These are phyloP conservation scores for Saccharomycopsis sp. DNA, from an alignment of 805 yeast species.

Conservation along the genomic window DNA sequence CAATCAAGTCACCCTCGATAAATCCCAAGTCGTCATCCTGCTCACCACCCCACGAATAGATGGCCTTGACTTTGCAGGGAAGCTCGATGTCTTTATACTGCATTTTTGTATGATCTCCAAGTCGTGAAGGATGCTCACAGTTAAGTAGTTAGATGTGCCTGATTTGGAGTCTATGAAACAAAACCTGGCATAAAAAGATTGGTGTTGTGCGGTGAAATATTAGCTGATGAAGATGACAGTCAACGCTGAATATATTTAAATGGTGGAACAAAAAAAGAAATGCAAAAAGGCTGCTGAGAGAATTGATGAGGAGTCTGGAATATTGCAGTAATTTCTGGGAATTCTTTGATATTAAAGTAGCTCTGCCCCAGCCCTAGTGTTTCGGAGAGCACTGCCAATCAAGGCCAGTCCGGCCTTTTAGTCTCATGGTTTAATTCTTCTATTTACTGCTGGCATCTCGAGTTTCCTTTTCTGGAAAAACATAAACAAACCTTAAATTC, in stretches of 20 bases:
- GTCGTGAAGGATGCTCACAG: background rate
- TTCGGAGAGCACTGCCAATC: background rate
- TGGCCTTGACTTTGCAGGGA: conserved; percentile 75
- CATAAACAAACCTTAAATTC: background rate
- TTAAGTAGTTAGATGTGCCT: background rate
- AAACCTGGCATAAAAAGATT: background rate
- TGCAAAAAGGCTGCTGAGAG: background rate
- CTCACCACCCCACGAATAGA: conserved; percentile 92
- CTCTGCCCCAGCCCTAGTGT: background rate
- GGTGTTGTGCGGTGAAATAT: no score
- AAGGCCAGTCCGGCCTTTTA: background rate
- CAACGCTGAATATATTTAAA: no score
- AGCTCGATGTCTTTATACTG: conserved; percentile 24
- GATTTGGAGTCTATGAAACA: background rate
- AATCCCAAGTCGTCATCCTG: conserved; percentile 86
- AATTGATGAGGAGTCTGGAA: background rate
- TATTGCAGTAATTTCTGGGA: background rate
- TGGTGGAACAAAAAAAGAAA: background rate
- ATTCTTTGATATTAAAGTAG: background rate
- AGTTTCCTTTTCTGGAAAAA: background rate
- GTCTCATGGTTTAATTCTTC: background rate
- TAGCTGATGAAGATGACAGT: no score
- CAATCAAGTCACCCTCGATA: conserved; percentile 87
- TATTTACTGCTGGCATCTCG: background rate
- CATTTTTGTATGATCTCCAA: background rate